Evolutionary conservation across 371 early-diverging fungal species (phyloP).

Genomic region (Haplosporangium sp.): DNA sequence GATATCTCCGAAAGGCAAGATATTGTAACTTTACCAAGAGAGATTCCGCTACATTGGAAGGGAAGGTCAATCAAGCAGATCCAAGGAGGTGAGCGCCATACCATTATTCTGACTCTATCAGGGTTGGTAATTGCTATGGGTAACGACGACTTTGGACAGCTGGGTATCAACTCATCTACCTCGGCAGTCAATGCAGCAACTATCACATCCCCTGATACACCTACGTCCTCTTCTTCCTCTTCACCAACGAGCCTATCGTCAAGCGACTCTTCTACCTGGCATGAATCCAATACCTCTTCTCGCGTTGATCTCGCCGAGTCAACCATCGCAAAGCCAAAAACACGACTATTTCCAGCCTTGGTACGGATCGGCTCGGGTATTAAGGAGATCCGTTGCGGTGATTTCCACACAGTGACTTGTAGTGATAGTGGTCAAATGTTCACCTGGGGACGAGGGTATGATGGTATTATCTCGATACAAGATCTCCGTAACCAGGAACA

Average conservation of each 20-base stretch:
- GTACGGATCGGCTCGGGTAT: slow-evolving; percentile 27
- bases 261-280: not conserved
- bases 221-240: not conserved
- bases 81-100: slow-evolving; percentile 36
- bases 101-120: slow-evolving; percentile 20
- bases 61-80: slow-evolving; percentile 38
- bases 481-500: not conserved
- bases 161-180: slow-evolving; percentile 10
- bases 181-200: not conserved
- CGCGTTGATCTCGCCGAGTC: not conserved
- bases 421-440: slow-evolving; percentile 34
- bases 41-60: slow-evolving; percentile 31
- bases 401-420: slow-evolving; percentile 30
- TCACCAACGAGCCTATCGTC: not conserved
- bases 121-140: slow-evolving; percentile 43
- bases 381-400: slow-evolving; percentile 43
- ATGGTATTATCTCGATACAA: slow-evolving; percentile 30
- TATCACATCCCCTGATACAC: not conserved
- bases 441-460: slow-evolving; percentile 37
- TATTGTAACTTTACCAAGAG: slow-evolving; percentile 10
- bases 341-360: slow-evolving; percentile 16
- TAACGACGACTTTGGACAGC: slow-evolving; percentile 36
- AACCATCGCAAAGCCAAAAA: not conserved
- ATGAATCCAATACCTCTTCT: not conserved
- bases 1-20: not conserved